Evolutionary conservation across 2,329 filamentous ascomycete species (phyloP).

Genomic region (Cladosporium sp.): DNA sequence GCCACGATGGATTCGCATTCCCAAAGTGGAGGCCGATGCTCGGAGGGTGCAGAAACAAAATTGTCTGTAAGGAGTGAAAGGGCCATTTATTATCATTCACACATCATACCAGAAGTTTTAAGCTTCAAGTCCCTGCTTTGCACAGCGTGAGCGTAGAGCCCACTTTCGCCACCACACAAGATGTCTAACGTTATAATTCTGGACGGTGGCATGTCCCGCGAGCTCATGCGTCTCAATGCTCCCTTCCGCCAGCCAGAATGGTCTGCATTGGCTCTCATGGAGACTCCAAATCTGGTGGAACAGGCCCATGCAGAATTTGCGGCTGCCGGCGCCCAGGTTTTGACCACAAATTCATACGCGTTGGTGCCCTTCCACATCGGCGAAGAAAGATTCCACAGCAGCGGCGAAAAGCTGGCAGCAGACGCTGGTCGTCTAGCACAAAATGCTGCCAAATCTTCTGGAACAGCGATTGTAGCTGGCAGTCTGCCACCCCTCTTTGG

Average conservation of each 20-base stretch:
- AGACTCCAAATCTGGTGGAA: slow-evolving; percentile 1
- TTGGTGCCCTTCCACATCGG: slow-evolving; percentile 8
- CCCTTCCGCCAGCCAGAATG: slow-evolving; percentile 12
- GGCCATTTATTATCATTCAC: no score
- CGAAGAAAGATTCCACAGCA: slow-evolving; percentile 4
- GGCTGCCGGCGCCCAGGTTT: slow-evolving; percentile 5
- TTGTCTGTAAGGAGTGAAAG: no score
- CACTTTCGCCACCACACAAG: neutral
- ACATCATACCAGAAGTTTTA: no score
- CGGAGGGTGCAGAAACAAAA: no score
- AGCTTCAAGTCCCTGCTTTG: no score
- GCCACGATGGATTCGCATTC: neutral
- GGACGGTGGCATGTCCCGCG: slow-evolving; percentile 12
- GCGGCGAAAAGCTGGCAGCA: slow-evolving; percentile 6
- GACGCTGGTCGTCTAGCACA: slow-evolving; percentile 6
- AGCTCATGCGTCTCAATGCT: slow-evolving; percentile 7
- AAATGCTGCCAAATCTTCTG: neutral
- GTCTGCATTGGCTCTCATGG: slow-evolving; percentile 9
- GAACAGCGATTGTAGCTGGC: slow-evolving; percentile 1
- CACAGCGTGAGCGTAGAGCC: no score
- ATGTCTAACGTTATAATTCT: neutral
- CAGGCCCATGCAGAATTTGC: neutral
- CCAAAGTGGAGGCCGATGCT: no score
- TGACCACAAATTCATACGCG: slow-evolving; percentile 10
- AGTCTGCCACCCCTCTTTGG: slow-evolving; percentile 13